Evolutionary conservation across 495 filamentous ascomycete species (phyloP).

Genomic region (Lasiosphaeris hirsuta): DNA sequence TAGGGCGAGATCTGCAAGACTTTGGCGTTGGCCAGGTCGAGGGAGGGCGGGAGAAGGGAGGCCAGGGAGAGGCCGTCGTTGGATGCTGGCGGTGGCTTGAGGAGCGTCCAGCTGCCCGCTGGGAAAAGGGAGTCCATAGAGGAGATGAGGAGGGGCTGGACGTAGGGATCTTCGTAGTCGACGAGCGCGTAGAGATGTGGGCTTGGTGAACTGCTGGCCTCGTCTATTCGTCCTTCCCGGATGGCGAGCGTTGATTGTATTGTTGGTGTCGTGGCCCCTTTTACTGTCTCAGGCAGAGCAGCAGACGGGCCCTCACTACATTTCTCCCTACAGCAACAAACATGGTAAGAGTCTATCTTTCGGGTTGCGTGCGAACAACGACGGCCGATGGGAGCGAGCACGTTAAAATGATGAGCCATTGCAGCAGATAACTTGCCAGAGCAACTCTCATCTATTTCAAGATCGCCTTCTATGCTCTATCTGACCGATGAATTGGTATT

Average conservation of each 20-base stretch:
- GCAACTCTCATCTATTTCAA: conserved; percentile 26
- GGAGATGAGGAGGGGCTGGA: conserved; percentile 73
- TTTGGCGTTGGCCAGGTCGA: conserved; percentile 39
- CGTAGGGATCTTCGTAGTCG: conserved; percentile 80
- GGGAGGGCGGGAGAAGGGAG: conserved; percentile 23
- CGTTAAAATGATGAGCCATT: neutral
- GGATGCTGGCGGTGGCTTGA: conserved; percentile 16
- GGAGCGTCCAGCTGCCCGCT: conserved; percentile 28
- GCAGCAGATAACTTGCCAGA: conserved; percentile 10
- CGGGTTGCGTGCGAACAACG: too few relatives aligned
- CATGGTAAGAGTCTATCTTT: too few relatives aligned
- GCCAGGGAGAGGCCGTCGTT: conserved; percentile 30
- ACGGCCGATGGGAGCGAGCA: neutral
- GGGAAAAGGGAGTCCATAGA: conserved; percentile 66
- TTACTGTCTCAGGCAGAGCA: too few relatives aligned
- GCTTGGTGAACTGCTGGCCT: neutral
- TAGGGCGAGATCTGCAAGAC: conserved; percentile 84
- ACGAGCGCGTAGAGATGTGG: conserved; percentile 67
- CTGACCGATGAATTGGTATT: conserved; percentile 6
- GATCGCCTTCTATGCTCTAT: conserved; percentile 29
- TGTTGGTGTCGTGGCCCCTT: too few relatives aligned
- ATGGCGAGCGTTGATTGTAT: too few relatives aligned
- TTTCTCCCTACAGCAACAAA: too few relatives aligned
- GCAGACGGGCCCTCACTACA: too few relatives aligned
- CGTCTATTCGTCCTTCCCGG: too few relatives aligned